Percentiles rank a stretch among this genome's conserved stretches.
Conservation (phyloP, 176 grass and related monocot species). For the Chloris gayana region DNA sequence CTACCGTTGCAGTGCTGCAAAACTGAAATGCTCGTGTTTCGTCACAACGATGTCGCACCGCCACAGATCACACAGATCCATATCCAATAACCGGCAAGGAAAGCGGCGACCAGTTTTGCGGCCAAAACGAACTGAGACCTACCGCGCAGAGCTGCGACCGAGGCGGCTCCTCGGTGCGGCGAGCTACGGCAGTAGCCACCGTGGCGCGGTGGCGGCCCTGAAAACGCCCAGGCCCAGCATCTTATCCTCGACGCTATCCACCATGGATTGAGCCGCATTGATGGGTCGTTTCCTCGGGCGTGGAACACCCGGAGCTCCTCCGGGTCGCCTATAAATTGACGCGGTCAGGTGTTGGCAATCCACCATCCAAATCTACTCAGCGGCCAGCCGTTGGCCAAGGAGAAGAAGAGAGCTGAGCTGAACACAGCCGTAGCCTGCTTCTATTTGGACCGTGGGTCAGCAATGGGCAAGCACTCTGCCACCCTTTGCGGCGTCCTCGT, state of each 20-base stretch:
- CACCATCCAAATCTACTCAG: neutral
- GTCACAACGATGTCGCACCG: neutral
- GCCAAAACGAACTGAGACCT: neutral
- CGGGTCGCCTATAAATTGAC: neutral
- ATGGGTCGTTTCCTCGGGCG: conserved; percentile 1
- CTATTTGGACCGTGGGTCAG: too few species aligned
- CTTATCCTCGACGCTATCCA: neutral
- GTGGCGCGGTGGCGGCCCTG: neutral
- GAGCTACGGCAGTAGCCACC: neutral
- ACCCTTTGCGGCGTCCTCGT: neutral
- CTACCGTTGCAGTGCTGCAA: too few species aligned
- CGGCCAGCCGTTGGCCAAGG: neutral
- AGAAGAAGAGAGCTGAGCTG: neutral
- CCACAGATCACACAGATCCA: neutral
- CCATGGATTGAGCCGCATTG: neutral
- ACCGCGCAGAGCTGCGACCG: neutral
- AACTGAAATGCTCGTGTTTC: neutral
- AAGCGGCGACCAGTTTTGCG: neutral
- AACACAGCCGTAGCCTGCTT: neutral
- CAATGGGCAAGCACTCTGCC: conserved; percentile 5
- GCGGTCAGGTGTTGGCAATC: neutral
- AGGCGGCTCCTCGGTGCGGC: neutral
- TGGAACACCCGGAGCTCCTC: neutral
- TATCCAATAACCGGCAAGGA: too few species aligned
- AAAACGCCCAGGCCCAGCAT: neutral